phyloP scores from a whole-genome alignment of 2,329 filamentous ascomycete species.

The Pseudogymnoascus sp. region DNA sequence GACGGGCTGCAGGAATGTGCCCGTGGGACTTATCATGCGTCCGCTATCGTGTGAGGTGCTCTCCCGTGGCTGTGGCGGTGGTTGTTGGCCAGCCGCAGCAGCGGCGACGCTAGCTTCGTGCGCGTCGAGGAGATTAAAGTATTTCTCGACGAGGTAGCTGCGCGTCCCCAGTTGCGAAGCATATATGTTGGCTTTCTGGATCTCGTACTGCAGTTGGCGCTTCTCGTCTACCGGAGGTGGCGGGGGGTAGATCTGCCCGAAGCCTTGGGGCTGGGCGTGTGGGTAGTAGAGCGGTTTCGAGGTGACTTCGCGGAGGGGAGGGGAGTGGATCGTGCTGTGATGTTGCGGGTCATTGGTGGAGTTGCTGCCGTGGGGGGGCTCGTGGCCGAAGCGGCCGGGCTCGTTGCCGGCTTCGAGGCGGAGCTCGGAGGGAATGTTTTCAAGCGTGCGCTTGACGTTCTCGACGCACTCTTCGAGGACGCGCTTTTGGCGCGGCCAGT shows the following conservation, averaged over 20 bases:
- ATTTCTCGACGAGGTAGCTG: conserved; percentile 79
- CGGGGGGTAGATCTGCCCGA: not conserved
- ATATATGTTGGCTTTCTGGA: conserved; percentile 87
- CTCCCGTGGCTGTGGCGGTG: conserved; percentile 13
- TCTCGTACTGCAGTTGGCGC: conserved; percentile 66
- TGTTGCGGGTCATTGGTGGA: not conserved
- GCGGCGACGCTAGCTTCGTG: conserved; percentile 29
- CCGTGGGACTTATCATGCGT: conserved; percentile 21
- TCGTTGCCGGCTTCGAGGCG: conserved; percentile 40
- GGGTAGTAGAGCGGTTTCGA: conserved; percentile 20
- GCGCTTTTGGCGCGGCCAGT: conserved; percentile 68
- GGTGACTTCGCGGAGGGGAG: conserved; percentile 22
- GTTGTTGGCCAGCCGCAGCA: conserved; percentile 9
- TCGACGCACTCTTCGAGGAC: conserved; percentile 64
- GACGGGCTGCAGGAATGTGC: conserved; percentile 15
- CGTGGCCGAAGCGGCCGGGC: conserved; percentile 31
- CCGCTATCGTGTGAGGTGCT: conserved; percentile 7
- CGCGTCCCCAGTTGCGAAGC: conserved; percentile 72
- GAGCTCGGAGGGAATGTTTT: conserved; percentile 60
- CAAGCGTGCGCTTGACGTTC: conserved; percentile 60
- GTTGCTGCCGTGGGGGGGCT: not conserved
- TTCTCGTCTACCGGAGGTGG: conserved; percentile 22
- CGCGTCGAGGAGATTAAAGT: conserved; percentile 66
- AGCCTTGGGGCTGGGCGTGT: not conserved
- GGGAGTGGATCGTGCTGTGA: not conserved